Base-by-base conservation (phyloP, 441 rosid genomes). In the Brassica balearica region DNA sequence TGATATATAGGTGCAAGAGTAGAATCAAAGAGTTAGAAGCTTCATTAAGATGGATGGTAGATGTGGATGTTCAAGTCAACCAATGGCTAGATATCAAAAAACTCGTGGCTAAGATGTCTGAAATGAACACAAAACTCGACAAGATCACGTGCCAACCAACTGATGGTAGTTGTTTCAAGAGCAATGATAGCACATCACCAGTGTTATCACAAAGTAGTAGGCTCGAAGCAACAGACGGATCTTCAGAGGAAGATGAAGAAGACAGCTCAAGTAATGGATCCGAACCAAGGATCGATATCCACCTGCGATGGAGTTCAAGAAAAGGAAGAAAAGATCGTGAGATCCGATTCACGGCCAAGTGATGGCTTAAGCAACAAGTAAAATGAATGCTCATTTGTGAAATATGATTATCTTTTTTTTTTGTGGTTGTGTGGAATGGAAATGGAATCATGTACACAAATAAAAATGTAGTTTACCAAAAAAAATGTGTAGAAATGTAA, bases 31-130 rank as follows among this genome's bases (percentile, higher is more conserved):
- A 73, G 63, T 48, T 73, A 64, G 77, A 73, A 65, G 23, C 55
- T 63, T 74, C 77, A 65, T 55, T 74, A 22, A 74, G 64, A 74
- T 74, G 71, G 77, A 65, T 74, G 71, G 36, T 74, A 36, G 77
- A 74, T 12, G 71, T 74, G n/a, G 77, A 74, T 34, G 66, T 79
- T 73, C 74, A 79, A 51, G 36, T 78, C 14, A 61, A 51, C 23
- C 69, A 73, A 14, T 73, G 65, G 74, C 17, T 10, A 60, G 59
- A 61, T 60, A 67, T 48, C 58, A 67, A 72, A 67, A 23, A 60
- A 67, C 8, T 72, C 14, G 34, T 20, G 34, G 20, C 48, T 9
- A 73, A 78, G 15, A 60, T 78, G 73, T 59, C 77, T 1, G 69
- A 78, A 72, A 67, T 67, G 73, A 67, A 72, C 59, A 67, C 20